A percentile compares a stretch with the other conserved stretches of the same genome.
Evolutionary conservation across 2,329 filamentous ascomycete species (phyloP).

Genomic region (Diaporthe sp.): DNA sequence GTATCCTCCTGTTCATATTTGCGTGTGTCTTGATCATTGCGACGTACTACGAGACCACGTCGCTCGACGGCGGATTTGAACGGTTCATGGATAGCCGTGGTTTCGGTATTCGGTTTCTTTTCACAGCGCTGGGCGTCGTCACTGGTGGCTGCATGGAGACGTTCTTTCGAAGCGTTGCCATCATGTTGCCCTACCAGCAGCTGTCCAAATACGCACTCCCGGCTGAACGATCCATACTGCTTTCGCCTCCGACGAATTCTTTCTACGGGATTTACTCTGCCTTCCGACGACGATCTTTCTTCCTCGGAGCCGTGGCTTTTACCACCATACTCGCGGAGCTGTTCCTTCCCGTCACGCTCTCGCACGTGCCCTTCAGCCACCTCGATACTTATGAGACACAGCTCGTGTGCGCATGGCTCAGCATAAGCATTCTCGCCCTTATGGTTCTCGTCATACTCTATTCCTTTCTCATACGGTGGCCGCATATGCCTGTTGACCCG

Average conservation of each 20-base stretch:
- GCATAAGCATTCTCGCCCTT: slow-evolving; percentile 51
- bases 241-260: slow-evolving; percentile 50
- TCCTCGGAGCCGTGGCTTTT: slow-evolving; percentile 51
- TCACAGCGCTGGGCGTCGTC: slow-evolving; percentile 55
- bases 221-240: slow-evolving; percentile 52
- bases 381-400: slow-evolving; percentile 52
- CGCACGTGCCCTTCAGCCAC: slow-evolving; percentile 55
- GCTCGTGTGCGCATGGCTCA: slow-evolving; percentile 51
- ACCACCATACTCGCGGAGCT: slow-evolving; percentile 53
- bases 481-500: slow-evolving; percentile 54
- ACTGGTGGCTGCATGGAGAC: slow-evolving; percentile 44
- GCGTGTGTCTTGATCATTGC: slow-evolving; percentile 52
- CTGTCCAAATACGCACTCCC: slow-evolving; percentile 48
- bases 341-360: slow-evolving; percentile 54
- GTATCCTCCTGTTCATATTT: slow-evolving; percentile 48
- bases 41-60: slow-evolving; percentile 54
- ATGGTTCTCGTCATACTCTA: slow-evolving; percentile 54
- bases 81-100: slow-evolving; percentile 57
- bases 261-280: slow-evolving; percentile 53
- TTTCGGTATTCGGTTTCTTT: slow-evolving; percentile 57
- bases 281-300: slow-evolving; percentile 50
- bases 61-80: slow-evolving; percentile 54
- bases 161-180: slow-evolving; percentile 47
- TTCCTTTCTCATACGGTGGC: slow-evolving; percentile 53
- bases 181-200: slow-evolving; percentile 54